Evolutionary conservation across 1,284 basidiomycete species (phyloP).

Genomic region (Tranzscheliella williamsii): DNA sequence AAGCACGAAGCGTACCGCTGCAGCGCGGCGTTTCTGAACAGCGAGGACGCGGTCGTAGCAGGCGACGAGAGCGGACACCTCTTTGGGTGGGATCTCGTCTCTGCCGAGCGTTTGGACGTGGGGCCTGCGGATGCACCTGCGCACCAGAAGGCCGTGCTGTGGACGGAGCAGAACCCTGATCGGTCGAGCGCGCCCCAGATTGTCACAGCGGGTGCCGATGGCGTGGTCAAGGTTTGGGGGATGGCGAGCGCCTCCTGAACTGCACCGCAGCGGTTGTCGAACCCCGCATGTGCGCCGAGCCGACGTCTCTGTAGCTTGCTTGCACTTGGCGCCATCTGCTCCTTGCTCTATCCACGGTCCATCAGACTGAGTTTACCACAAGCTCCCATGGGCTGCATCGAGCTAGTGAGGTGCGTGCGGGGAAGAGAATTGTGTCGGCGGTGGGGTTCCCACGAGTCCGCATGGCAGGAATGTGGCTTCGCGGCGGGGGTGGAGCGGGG

Average conservation of each 20-base stretch:
- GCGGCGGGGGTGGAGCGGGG: no score
- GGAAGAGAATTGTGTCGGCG: no score
- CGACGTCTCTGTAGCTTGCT: no score
- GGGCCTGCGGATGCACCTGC: slow-evolving; percentile 71
- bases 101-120: slow-evolving; percentile 4
- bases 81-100: slow-evolving; percentile 87
- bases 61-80: slow-evolving; percentile 87
- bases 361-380: no score
- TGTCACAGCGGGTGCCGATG: slow-evolving; percentile 78
- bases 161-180: slow-evolving; percentile 80
- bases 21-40: slow-evolving; percentile 76
- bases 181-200: slow-evolving; percentile 64
- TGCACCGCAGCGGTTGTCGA: no score
- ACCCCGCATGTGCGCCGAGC: no score
- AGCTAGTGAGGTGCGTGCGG: no score
- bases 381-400: no score
- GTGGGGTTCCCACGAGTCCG: no score
- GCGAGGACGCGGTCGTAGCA: slow-evolving; percentile 76
- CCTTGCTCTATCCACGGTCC: no score
- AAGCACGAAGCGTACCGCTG: slow-evolving; percentile 74
- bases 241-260: neutral
- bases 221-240: slow-evolving; percentile 51
- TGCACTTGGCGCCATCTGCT: no score
- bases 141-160: slow-evolving; percentile 82
- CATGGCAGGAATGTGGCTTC: no score